Evolutionary conservation across 2,329 filamentous ascomycete species (phyloP), one percentile per base, ranked within the genome.

Genomic region (Aspergillus aculeatus): DNA sequence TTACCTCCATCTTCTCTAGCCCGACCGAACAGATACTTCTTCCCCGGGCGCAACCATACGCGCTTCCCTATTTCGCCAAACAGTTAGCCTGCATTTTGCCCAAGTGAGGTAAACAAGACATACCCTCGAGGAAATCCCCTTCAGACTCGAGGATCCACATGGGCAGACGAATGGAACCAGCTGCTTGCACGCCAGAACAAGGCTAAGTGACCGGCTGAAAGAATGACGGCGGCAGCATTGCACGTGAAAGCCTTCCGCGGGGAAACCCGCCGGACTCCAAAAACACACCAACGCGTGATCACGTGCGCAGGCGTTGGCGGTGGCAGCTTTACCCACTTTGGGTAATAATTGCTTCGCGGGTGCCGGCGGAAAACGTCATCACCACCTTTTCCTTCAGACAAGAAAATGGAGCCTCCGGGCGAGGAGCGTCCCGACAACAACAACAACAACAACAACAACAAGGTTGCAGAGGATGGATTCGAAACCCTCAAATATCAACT

Each of bases 401-500:
- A 73, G 59, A 66, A 53, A 10, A 74, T 71, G 69, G 64, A 63
- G 31, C 57, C 66, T 26, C 56, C 57, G 54, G 65, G 60, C 48
- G 64, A 66, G 35, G 63, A 62, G 49, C 57, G 62, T 56, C 24
- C 47, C 21, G 60, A 58, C 19, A 29, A 9, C 26, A 29, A 29
- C 26, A 29, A 9, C 26, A 29, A 29, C 26, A 26, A 26, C 26
- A 26, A 26, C 26, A 26, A 26, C 24, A 55, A 63, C 4, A 59
- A 57, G 2, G 41, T 54, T 23, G 49, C 60, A 2, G 21, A 59
- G 38, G 38, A 19, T 5, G 48, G 60, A 7, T 83, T 87, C 68
- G 81, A 84, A 57, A 92, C 90, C 4, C 82, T 98, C 58, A 97
- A 96, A 71, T 96, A 98, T 75, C 89, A 89, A 58, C 84, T 98